phyloP scores from a whole-genome alignment of 306 rosid species.

The Trifolium subterraneum region DNA sequence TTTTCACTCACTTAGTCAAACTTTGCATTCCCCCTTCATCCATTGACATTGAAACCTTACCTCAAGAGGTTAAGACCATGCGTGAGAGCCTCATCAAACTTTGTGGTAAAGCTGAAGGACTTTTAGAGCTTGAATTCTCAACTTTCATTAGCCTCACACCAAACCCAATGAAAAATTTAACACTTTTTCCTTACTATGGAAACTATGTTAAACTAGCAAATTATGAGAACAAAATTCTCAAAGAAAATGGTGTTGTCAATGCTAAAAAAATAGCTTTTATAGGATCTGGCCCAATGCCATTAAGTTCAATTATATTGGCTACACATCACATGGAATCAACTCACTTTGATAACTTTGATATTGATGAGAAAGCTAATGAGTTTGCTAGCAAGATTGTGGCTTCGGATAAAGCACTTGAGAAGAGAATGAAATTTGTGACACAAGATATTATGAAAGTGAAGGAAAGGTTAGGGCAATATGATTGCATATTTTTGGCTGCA shows the following conservation, averaged over 20 bases:
- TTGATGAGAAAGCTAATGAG: conserved; percentile 65
- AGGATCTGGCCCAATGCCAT: conserved; percentile 89
- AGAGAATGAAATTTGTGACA: conserved; percentile 78
- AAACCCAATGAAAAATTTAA: conserved; percentile 57
- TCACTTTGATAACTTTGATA: conserved; percentile 67
- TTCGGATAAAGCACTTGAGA: conserved; percentile 56
- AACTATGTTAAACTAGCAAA: conserved; percentile 72
- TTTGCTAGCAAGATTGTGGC: conserved; percentile 58
- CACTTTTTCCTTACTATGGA: conserved; percentile 65
- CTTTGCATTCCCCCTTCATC: conserved; percentile 64
- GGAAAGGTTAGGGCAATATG: conserved; percentile 65
- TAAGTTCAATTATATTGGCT: conserved; percentile 74
- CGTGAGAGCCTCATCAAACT: conserved; percentile 66
- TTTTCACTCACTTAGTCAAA: conserved; percentile 65
- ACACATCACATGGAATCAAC: conserved; percentile 63
- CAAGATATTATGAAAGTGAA: conserved; percentile 56
- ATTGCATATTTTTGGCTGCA: conserved; percentile 77
- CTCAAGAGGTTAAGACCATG: conserved; percentile 54
- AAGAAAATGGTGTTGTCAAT: conserved; percentile 47
- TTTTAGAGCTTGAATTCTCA: conserved; percentile 77
- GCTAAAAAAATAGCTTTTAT: conserved; percentile 69
- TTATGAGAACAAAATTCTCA: conserved; percentile 58
- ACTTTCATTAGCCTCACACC: conserved; percentile 54
- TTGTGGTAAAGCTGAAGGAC: conserved; percentile 66
- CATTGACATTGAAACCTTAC: conserved; percentile 55